These are phyloP conservation scores for Talaromyces sp. DNA, from an alignment of 2,329 filamentous ascomycete species.

Conservation along the genomic window DNA sequence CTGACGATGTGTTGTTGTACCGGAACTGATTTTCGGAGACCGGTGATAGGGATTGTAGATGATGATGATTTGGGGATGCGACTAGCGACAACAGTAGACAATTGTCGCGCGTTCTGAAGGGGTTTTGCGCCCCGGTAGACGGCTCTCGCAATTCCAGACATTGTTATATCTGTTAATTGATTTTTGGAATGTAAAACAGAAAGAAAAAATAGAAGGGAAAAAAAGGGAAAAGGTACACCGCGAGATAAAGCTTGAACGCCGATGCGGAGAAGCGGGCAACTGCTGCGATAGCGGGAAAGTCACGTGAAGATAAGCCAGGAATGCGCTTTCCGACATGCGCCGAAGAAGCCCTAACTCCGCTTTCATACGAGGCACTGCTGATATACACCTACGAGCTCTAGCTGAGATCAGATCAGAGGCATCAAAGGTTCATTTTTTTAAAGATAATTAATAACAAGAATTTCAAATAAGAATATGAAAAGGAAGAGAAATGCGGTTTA, in stretches of 20 bases:
- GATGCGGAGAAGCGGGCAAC: slow-evolving; percentile 23
- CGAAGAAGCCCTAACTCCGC: slow-evolving; percentile 16
- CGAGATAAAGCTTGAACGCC: slow-evolving; percentile 13
- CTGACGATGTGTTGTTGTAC: slow-evolving; percentile 1
- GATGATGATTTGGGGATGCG: slow-evolving; percentile 1
- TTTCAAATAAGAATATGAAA: not conserved
- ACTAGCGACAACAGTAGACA: slow-evolving; percentile 13
- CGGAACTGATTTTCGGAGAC: slow-evolving; percentile 14
- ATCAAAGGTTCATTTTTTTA: not conserved
- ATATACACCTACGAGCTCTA: not conserved
- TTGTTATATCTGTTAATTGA: slow-evolving; percentile 7
- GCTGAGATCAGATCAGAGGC: no score
- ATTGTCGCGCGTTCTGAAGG: slow-evolving; percentile 17
- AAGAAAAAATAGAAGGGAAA: not conserved
- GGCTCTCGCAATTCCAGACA: slow-evolving; percentile 10
- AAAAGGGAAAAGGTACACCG: slow-evolving; percentile 8
- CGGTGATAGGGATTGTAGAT: slow-evolving; percentile 2
- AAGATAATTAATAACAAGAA: not conserved
- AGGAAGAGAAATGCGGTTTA: not conserved
- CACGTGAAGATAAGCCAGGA: slow-evolving; percentile 37
- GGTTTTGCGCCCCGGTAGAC: slow-evolving; percentile 17
- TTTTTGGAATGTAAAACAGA: not conserved
- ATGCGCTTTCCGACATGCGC: slow-evolving; percentile 20
- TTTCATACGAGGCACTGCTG: not conserved
- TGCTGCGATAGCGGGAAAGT: slow-evolving; percentile 35